Base-by-base conservation (phyloP, 2,329 filamentous ascomycete species). In the Beauveria scarabaeidicola region DNA sequence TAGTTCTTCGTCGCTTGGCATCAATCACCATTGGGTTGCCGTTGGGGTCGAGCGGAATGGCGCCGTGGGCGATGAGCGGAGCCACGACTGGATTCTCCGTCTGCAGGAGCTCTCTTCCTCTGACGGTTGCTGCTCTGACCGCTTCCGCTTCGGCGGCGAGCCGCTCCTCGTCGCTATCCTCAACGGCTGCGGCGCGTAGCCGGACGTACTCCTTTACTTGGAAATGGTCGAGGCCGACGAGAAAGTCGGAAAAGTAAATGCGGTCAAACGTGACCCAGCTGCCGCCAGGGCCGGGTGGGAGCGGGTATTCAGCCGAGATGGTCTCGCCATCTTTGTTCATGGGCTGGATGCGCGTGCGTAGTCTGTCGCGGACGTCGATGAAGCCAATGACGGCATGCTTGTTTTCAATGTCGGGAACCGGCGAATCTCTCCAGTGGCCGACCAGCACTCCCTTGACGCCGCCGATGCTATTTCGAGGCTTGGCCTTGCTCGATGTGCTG, bases 201-300 rank as follows among this genome's bases (percentile, higher is more conserved):
- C 81, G 81, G 53, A 86, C 82, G 60, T 83, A 87, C 65, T 86
- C 83, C 65, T 86, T 86, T 36, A 87, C 70, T 36, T 84, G 78
- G 29, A 79, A 76, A 52, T 85, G 78, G 55, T 82, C 78, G 5
- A 85, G 71, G 2, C 77, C 77, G 15, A 81, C 72, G 0, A 87
- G 77, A 60, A 85, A 81, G 8, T 78, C 69, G 2, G 81, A 78
- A 65, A 86, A 86, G 23, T 84, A 77, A 32, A 86, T 77, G 21
- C 81, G 75, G 60, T 84, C 80, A 64, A 86, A 86, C 0, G 82
- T 85, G 25, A 86, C 82, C 83, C 83, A 86, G 67, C 82, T 85
- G 57, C 81, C 83, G 23, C 83, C 83, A 1, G 82, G 81, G 0
- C 82, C 83, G 2, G 81, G 78, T 1, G 82, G 83, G 4, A 83